Base-by-base conservation (phyloP, 257 asterid genomes). In the Nicotiana noctiflora region DNA sequence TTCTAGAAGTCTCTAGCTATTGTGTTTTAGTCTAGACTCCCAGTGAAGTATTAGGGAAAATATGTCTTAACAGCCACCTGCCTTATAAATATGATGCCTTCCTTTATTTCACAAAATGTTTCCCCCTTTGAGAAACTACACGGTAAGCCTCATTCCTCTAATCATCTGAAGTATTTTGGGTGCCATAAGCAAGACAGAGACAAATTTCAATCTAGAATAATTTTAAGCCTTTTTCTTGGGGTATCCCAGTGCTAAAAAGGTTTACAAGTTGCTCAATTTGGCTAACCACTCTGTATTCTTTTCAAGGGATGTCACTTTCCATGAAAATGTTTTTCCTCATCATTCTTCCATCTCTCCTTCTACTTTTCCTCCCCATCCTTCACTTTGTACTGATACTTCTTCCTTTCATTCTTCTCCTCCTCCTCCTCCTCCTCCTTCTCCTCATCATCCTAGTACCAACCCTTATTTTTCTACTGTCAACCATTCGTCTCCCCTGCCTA, bases 331-430 rank as follows among this genome's bases (percentile, higher is more conserved):
- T 4, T 51, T 51, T 52, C 57, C 56, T 75, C 64, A 32, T 75
- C 79, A 83, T 79, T 75, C 75, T 80, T 66, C 83, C 82, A 67
- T 3, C 10, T 7, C 62, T 81, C 51, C 25, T 67, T 84, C 82
- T 64, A 70, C 53, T 67, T 68, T 57, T 52, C 63, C 63, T 81
- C 59, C 70, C 80, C 8, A 70, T 85, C 82, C 72, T 79, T 7
- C 44, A 7, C 84, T 1, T 52, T 52, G 15, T 3, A 12, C n/a
- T 52, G 57, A 52, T 52, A 52, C 4, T 3, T 18, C 56, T 12
- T 4, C 2, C 18, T 51, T 11, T 12, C 56, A 0, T 12, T 51
- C 5, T 11, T 13, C 6, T 15, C 3, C 84, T 85, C 66, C 62
- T 82, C 56, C 61, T 29, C 2, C 3, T 29, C 2, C 31, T 29